Evolutionary conservation across 2,329 filamentous ascomycete genomes (phyloP).

Genomic region (Bipolaris cookei): DNA sequence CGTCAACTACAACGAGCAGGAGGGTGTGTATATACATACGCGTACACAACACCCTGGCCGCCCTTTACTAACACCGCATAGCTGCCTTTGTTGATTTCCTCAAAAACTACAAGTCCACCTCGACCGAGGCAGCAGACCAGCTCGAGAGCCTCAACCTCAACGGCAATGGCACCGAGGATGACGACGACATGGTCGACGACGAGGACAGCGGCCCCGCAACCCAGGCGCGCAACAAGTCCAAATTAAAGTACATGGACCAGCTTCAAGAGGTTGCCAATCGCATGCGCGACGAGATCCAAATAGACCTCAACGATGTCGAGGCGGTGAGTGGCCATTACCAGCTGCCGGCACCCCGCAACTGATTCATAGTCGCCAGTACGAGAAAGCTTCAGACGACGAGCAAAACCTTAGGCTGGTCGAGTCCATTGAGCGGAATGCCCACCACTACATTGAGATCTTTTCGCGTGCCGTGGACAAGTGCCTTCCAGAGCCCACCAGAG

Average conservation of each 20-base stretch:
- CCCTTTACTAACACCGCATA: slow-evolving; percentile 53
- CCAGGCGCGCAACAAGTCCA: slow-evolving; percentile 58
- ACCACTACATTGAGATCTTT: slow-evolving; percentile 92
- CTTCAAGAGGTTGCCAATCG: slow-evolving; percentile 88
- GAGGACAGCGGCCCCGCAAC: slow-evolving; percentile 67
- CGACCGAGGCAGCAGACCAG: slow-evolving; percentile 75
- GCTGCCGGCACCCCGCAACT: neutral
- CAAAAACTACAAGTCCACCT: slow-evolving; percentile 81
- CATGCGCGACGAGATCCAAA: slow-evolving; percentile 74
- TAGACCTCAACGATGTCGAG: slow-evolving; percentile 88
- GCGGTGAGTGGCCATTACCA: slow-evolving; percentile 59
- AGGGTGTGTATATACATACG: slow-evolving; percentile 62
- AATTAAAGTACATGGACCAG: slow-evolving; percentile 86
- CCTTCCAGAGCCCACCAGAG: slow-evolving; percentile 77
- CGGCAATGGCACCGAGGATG: slow-evolving; percentile 84
- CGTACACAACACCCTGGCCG: slow-evolving; percentile 14
- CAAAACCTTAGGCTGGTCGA: slow-evolving; percentile 71
- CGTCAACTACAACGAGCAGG: slow-evolving; percentile 87
- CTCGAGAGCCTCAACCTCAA: slow-evolving; percentile 85
- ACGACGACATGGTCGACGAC: slow-evolving; percentile 92
- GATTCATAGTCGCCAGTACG: slow-evolving; percentile 66
- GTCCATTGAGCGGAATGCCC: slow-evolving; percentile 87
- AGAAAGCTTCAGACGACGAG: slow-evolving; percentile 70
- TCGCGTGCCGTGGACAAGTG: slow-evolving; percentile 86
- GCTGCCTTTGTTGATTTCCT: slow-evolving; percentile 88